Percentiles rank a stretch among this genome's conserved stretches.
These are phyloP conservation scores for Prunus campanulata DNA, from an alignment of 306 rosid species.

Conservation along the genomic window DNA sequence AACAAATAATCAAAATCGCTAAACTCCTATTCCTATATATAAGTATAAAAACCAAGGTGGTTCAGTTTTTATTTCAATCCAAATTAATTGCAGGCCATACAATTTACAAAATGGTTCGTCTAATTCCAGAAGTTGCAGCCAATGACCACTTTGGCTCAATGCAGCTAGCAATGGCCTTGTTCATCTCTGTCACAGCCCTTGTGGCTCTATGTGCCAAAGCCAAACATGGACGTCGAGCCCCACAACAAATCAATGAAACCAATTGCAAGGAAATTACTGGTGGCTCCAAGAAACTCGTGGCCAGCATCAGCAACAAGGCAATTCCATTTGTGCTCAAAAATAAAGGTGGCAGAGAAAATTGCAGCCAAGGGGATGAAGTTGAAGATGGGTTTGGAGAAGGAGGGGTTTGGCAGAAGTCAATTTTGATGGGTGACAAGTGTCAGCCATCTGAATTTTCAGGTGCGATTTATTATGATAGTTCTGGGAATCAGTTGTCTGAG, in stretches of 20 bases:
- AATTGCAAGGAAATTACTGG: not conserved
- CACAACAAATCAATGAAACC: not conserved
- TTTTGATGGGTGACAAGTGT: constrained; percentile 50
- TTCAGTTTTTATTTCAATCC: not conserved
- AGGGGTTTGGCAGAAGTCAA: constrained; percentile 47
- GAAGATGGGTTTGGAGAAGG: constrained; percentile 16
- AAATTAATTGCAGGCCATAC: not conserved
- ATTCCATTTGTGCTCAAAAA: constrained; percentile 4
- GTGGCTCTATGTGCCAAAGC: constrained; percentile 24
- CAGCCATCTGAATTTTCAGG: constrained; percentile 44
- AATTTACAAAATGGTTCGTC: constrained; percentile 16
- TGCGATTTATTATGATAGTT: constrained; percentile 35
- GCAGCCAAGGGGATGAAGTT: not conserved
- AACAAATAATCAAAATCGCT: not conserved
- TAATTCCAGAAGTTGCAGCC: not conserved
- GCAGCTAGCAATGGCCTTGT: constrained; percentile 5
- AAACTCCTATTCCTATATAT: not conserved
- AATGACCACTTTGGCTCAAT: not conserved
- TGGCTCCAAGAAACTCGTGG: constrained; percentile 13
- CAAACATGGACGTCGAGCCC: not conserved
- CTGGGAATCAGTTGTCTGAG: constrained; percentile 35
- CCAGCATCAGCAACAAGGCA: constrained; percentile 21
- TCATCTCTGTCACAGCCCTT: constrained; percentile 20
- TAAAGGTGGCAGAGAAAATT: constrained; percentile 1
- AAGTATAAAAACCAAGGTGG: not conserved